phyloP scores from a whole-genome alignment of 2,329 filamentous ascomycete genomes.

The Fusarium dimerum region DNA sequence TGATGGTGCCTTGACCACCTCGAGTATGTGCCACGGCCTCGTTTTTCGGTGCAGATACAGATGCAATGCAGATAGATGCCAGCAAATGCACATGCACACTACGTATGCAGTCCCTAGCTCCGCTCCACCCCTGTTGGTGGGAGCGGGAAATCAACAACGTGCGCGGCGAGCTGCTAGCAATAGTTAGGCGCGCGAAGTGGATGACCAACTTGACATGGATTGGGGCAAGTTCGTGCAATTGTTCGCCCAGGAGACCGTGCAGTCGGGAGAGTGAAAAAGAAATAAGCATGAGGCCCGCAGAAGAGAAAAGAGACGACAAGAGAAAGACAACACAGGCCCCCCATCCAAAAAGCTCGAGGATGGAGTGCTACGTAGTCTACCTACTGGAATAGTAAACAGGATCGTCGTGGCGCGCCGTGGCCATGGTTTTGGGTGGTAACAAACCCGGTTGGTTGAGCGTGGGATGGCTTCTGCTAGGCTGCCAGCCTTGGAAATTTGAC shows the following conservation, averaged over 20 bases:
- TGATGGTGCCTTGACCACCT: constrained; percentile 3
- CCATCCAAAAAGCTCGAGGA: neutral
- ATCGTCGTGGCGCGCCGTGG: constrained; percentile 29
- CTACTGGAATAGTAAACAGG: constrained; percentile 22
- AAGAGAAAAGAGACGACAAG: constrained; percentile 31
- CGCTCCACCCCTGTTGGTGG: constrained; percentile 7
- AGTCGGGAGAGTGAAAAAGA: constrained; percentile 27
- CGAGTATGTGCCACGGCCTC: constrained; percentile 13
- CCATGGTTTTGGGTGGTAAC: constrained; percentile 32
- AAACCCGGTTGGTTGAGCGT: constrained; percentile 18
- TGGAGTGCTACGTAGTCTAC: neutral
- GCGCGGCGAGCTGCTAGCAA: neutral
- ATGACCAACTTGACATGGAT: constrained; percentile 21
- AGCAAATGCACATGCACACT: constrained; percentile 13
- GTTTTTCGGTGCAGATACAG: constrained; percentile 12
- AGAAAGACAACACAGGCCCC: constrained; percentile 1
- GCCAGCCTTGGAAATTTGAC: constrained; percentile 8
- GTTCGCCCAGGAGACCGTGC: constrained; percentile 21
- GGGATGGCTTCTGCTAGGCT: constrained; percentile 22
- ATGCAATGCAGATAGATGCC: constrained; percentile 9
- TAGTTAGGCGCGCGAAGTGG: constrained; percentile 21
- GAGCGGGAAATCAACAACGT: constrained; percentile 14
- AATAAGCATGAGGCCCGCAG: constrained; percentile 19
- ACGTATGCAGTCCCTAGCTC: neutral
- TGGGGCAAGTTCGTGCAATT: constrained; percentile 18